Conservation (phyloP, 2,329 filamentous ascomycete species). For the Fusarium udum region DNA sequence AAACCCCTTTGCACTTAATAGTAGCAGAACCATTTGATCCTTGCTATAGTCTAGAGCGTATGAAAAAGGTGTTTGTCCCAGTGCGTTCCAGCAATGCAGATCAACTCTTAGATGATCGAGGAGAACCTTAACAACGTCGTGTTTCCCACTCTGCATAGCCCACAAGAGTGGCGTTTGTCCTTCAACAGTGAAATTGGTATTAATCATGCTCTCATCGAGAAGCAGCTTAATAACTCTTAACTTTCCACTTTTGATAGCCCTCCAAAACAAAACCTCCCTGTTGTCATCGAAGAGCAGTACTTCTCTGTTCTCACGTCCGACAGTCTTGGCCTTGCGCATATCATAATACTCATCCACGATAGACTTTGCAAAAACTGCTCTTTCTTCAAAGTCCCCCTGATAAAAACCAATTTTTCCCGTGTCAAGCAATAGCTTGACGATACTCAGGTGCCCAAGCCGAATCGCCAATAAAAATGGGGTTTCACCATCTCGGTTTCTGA, state of each 20-base stretch:
- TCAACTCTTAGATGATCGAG: accelerated
- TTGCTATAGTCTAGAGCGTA: not conserved
- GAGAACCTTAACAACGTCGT: accelerated
- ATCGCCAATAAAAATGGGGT: accelerated
- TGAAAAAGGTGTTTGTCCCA: not conserved
- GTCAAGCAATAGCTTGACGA: not conserved
- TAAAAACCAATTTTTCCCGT: accelerated
- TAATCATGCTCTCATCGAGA: accelerated
- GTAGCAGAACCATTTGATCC: not conserved
- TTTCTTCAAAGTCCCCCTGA: accelerated
- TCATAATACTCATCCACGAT: not conserved
- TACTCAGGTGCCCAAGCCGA: accelerated
- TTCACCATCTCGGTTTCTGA: accelerated
- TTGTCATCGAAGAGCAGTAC: too few species aligned
- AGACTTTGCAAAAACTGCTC: accelerated
- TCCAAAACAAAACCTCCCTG: too few species aligned
- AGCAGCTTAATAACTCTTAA: not conserved
- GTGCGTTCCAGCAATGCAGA: accelerated
- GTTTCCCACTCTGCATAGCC: accelerated
- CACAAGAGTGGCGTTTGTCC: not conserved
- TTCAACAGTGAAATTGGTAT: accelerated
- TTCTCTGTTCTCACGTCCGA: too few species aligned
- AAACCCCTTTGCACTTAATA: not conserved
- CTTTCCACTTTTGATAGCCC: accelerated
- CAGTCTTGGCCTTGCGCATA: too few species aligned